Percentiles rank a stretch among this genome's conserved stretches.
Conservation (phyloP, 225 moss, liverwort and hornwort genomes). For the Rhytidiadelphus loreus region DNA sequence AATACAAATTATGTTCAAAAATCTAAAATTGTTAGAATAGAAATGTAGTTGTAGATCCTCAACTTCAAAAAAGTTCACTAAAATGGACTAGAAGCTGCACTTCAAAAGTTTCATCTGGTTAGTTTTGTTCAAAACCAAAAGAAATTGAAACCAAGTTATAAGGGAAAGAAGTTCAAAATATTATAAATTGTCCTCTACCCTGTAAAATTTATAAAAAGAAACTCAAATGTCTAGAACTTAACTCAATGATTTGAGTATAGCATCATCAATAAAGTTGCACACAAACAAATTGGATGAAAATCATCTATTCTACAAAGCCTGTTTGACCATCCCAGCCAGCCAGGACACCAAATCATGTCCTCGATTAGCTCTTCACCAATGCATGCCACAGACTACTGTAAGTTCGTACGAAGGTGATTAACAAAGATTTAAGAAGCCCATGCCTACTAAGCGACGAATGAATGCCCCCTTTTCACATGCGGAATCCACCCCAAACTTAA, state of each 20-base stretch:
- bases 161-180: neutral
- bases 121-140: neutral
- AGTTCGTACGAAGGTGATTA: neutral
- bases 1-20: neutral
- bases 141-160: neutral
- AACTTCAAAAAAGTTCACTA: no score
- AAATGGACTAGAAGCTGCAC: neutral
- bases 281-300: neutral
- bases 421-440: neutral
- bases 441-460: neutral
- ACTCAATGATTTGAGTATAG: neutral
- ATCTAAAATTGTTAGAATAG: accelerated
- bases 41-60: no score
- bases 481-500: neutral
- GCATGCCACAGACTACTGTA: neutral
- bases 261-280: neutral
- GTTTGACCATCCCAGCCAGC: neutral
- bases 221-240: neutral
- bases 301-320: neutral
- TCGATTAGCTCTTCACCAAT: neutral
- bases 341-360: no score
- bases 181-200: neutral
- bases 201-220: neutral
- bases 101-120: neutral
- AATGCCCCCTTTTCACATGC: neutral